Percentiles rank a stretch among this genome's conserved stretches.
phyloP scores from a whole-genome alignment of 257 asterid species.

The Solanum sitiens region DNA sequence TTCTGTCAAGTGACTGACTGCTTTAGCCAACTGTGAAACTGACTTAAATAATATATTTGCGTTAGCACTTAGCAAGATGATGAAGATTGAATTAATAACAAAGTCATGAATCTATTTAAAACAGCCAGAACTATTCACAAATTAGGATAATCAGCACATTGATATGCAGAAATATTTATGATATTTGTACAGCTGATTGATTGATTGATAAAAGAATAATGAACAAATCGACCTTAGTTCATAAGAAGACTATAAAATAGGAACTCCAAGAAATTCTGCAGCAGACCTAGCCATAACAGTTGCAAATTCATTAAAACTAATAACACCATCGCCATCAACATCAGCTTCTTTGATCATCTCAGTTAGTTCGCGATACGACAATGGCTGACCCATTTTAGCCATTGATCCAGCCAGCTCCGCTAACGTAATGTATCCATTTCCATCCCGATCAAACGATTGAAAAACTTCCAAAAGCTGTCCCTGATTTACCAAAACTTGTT shows the following conservation, averaged over 20 bases:
- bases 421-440: constrained; percentile 76
- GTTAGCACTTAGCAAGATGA: too few species aligned
- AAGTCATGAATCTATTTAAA: too few species aligned
- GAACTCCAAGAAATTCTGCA: constrained; percentile 42
- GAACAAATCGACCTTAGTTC: background rate
- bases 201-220: background rate
- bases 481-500: constrained; percentile 47
- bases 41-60: background rate
- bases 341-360: constrained; percentile 87
- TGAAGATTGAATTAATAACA: background rate
- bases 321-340: constrained; percentile 78
- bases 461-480: constrained; percentile 68
- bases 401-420: constrained; percentile 82
- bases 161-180: background rate
- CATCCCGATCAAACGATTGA: constrained; percentile 70
- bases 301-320: constrained; percentile 67
- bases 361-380: constrained; percentile 67
- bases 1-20: background rate
- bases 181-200: background rate
- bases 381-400: constrained; percentile 92
- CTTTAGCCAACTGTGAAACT: background rate
- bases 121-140: too few species aligned
- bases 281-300: constrained; percentile 69
- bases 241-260: constrained; percentile 7
- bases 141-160: background rate